Evolutionary conservation across 495 filamentous ascomycete species (phyloP).

Genomic region (Lichenothelia convexa): DNA sequence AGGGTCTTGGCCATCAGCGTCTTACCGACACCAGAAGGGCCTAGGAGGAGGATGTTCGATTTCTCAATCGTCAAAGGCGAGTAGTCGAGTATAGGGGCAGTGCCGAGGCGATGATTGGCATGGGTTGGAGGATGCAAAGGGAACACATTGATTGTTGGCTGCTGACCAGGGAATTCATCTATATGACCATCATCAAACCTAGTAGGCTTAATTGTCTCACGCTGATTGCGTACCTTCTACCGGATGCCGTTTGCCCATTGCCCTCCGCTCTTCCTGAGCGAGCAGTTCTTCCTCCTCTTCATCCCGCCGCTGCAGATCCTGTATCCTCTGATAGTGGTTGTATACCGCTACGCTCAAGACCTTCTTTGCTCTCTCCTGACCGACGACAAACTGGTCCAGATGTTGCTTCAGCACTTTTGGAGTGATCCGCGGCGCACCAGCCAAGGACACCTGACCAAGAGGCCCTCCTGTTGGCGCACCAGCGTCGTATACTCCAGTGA

Average conservation of each 20-base stretch:
- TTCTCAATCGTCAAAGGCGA: conserved; percentile 73
- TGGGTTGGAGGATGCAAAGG: conserved; percentile 9
- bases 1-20: conserved; percentile 84
- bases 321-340: conserved; percentile 85
- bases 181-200: conserved; percentile 2
- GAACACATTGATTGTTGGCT: conserved; percentile 34
- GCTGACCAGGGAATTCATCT: conserved; percentile 73
- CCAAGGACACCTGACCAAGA: conserved; percentile 12
- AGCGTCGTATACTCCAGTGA: conserved; percentile 61
- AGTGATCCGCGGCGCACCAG: conserved; percentile 35
- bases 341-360: conserved; percentile 85
- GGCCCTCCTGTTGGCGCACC: conserved; percentile 28
- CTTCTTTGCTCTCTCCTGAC: conserved; percentile 92
- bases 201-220: background rate
- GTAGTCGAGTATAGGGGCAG: conserved; percentile 28
- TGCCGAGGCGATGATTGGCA: conserved; percentile 10
- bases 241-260: conserved; percentile 25
- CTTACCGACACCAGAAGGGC: conserved; percentile 90
- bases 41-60: conserved; percentile 83
- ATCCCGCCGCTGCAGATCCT: conserved; percentile 55
- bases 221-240: conserved; percentile 33
- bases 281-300: conserved; percentile 54
- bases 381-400: conserved; percentile 89
- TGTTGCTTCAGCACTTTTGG: conserved; percentile 71
- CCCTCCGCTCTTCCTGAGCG: conserved; percentile 30